Base-by-base conservation (phyloP, 2,329 filamentous ascomycete species). In the Clonostachys solani region DNA sequence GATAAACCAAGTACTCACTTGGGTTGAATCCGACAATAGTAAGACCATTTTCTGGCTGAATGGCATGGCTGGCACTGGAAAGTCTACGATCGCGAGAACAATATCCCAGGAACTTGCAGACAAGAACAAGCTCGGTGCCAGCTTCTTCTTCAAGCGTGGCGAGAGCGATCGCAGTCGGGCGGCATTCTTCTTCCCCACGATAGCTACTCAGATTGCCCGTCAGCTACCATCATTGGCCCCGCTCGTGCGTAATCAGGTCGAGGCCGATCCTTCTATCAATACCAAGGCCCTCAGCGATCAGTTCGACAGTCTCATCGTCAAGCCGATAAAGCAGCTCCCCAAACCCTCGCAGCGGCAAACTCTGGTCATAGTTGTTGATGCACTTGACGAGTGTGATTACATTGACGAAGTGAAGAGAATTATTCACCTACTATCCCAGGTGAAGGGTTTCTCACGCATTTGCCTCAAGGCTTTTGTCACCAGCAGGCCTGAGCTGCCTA, bases 401-500 rank as follows among this genome's bases (percentile, higher is more conserved):
- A 15, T 16, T 8, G 40, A 42, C 6, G 12, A 18, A 3, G 42
- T 16, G 9, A 44, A 15, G 19, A 33, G 34, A 15, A 23, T 46
- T 10, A 23, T 46, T 37, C 10, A 23, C 35, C 37, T 46, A 7
- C 34, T 40, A 12, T 19, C 17, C 15, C 35, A 19, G 5, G 29
- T 33, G n/a, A 46, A 40, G n/a, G 3, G 12, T 15, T 29, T 29
- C 9, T 29, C 23, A 29, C 23, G 4, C 23, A 16, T 44, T 12
- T 10, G 10, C 15, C 10, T 46, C 3, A 46, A 19, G 34, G 35
- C 40, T 19, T 46, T 46, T 18, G 12, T 46, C 5, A 46, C 44
- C 4, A 46, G 44, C n/a, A 6, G 44, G 13, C 37, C 44, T 15
- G 18, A 71, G 43, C 46, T 66, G 10, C 59, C 58, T 5, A 59